Conservation (phyloP, 306 rosid species). For the Cucumis hystrix region DNA sequence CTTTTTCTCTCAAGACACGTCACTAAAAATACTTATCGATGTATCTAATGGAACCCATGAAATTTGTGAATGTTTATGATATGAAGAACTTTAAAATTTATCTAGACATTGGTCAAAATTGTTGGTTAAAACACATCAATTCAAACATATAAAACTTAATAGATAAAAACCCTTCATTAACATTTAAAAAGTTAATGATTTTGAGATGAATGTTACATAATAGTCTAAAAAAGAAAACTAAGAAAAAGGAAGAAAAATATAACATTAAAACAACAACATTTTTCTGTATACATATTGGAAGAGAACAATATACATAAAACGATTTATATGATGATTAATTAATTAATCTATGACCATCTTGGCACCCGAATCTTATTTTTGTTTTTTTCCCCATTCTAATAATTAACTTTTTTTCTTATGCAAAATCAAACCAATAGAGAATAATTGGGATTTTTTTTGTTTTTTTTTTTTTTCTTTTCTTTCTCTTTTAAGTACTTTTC, state of each 20-base stretch:
- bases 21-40: too few species aligned
- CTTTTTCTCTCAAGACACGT: too few species aligned
- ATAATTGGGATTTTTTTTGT: not conserved
- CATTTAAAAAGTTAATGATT: too few species aligned
- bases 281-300: not conserved
- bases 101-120: too few species aligned
- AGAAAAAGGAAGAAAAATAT: not conserved
- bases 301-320: slow-evolving; percentile 1
- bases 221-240: not conserved
- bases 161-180: too few species aligned
- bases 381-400: not conserved
- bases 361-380: not conserved
- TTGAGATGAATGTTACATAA: not conserved
- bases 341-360: not conserved
- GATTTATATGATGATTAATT: not conserved
- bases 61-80: too few species aligned
- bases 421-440: not conserved
- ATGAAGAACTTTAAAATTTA: too few species aligned
- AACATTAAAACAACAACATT: not conserved
- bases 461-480: not conserved
- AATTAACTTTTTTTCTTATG: not conserved
- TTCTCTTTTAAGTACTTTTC: not conserved
- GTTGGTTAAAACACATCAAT: too few species aligned
- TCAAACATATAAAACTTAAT: too few species aligned
- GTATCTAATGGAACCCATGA: too few species aligned